Base-by-base conservation (phyloP, 1,284 basidiomycete genomes). In the Erythrobasidium hasegawianum region DNA sequence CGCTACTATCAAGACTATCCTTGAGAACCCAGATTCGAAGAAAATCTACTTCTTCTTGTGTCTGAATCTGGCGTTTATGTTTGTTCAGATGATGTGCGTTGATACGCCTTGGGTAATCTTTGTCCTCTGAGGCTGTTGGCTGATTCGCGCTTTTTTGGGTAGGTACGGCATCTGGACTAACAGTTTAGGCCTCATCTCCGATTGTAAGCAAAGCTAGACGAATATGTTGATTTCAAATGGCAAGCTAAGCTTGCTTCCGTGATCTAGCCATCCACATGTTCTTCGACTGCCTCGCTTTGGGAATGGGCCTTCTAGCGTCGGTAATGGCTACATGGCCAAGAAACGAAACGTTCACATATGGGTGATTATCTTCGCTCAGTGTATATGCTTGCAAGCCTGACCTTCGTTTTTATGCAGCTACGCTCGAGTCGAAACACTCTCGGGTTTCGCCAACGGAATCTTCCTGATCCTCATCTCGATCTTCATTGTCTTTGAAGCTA, bases 241-340 rank as follows among this genome's bases (percentile, higher is more conserved):
- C 41, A 22, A 13, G 3, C 14, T 24, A 2, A 14, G 18, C 16
- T 40, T 29, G 39, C 9, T 7, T 16, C 14, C 4, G 26, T 43
- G 22, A 22, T 43, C 38, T 71, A 96, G 95, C 96, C 13, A 98
- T 99, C 57, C 96, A 99, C 76, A 98, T 98, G 96, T 90, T 94
- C 24, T 99, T 99, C 74, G 96, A 99, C 79, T 98, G 96, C 75
- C 87, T 97, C 81, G 95, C 95, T 1, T 92, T 98, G 64, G 95
- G 86, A 0, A 91, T 99, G 71, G 96, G 96, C 1, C 81, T 99
- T 1, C 87, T 97, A 69, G 96, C 96, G 1, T 94, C 90, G 26
- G 90, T 99, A 11, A 97, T 97, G 87, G 91, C 94, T 0, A 93
- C 89, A 3, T 98, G 96, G 96, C 87, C 90, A 50, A 90, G 91